Base-by-base conservation (phyloP, 1,284 basidiomycete species). In the Trichosporon asahii region DNA sequence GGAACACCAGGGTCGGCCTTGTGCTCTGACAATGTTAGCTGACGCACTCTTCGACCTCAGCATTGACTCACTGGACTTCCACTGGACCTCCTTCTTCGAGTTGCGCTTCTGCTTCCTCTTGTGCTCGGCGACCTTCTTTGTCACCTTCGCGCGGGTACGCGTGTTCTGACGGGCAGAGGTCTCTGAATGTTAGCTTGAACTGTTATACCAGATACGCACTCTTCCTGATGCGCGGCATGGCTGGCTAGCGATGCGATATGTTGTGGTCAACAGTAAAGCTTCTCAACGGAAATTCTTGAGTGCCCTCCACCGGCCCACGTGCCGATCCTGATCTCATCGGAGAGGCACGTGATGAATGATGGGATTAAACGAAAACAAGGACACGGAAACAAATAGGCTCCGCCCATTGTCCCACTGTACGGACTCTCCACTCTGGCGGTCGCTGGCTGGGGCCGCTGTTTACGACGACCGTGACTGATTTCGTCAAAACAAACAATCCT, bases 1-100 rank as follows among this genome's bases (percentile, higher is more conserved):
- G 96, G 96, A 72, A 99, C 96, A 64, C 97, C 97, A 29, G 92
- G 93, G 81, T 99, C 96, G 82, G 90, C 87, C 87, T 93, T 83
- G 86, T 89, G 81, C 87, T 89, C 86, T 92, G 88, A 53, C 87
- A 15, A 23, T 33, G 63, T 69, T 44, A 69, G 68, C 53, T 49
- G 63, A 63, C 23, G 35, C 29, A 53, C n/a, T 5, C 60, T 15
- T 21, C 11, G 2, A 25, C 8, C 27, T 27, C 40, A 55, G 2
- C 46, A 6, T 5, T 69, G 4, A 89, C 93, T 77, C 79, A 95
- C 94, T 93, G 68, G 90, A 92, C 85, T 96, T 98, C 91, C 94
- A 96, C 71, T 93, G 89, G 27, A 88, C 85, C 83, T 91, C 91
- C 83, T 91, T 93, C 86, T 95, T 95, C 25, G 89, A 88, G 64